Percentiles rank a stretch among this genome's conserved stretches.
Conservation (phyloP, 768 basidiomycete genomes). For the Lepiota subincarnata region DNA sequence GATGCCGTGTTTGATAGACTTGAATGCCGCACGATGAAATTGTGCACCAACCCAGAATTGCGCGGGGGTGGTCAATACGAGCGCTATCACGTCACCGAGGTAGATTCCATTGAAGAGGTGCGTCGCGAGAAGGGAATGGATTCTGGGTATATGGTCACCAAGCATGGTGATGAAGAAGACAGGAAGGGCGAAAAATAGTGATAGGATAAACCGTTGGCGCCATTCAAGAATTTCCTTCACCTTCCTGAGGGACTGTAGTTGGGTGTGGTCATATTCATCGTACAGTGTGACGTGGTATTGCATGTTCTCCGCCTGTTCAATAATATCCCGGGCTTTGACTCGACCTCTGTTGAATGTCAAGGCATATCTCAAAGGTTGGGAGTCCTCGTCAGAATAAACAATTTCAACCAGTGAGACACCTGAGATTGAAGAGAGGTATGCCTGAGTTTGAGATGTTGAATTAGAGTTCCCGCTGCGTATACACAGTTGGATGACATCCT, state of each 20-base stretch:
- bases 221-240: slow-evolving; percentile 92
- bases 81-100: slow-evolving; percentile 76
- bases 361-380: slow-evolving; percentile 34
- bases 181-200: slow-evolving; percentile 77
- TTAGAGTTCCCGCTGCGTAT: slow-evolving; percentile 92
- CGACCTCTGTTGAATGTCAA: slow-evolving; percentile 70
- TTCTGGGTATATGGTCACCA: slow-evolving; percentile 58
- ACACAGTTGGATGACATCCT: slow-evolving; percentile 68
- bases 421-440: slow-evolving; percentile 60
- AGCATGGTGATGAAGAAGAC: slow-evolving; percentile 93
- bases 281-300: slow-evolving; percentile 88
- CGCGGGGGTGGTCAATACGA: slow-evolving; percentile 81
- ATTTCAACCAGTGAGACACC: slow-evolving; percentile 72
- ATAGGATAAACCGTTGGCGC: slow-evolving; percentile 72
- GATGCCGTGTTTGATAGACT: slow-evolving; percentile 81
- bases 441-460: slow-evolving; percentile 71
- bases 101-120: slow-evolving; percentile 65
- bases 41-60: slow-evolving; percentile 88
- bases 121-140: slow-evolving; percentile 49
- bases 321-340: slow-evolving; percentile 78
- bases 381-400: slow-evolving; percentile 67
- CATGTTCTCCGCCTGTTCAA: slow-evolving; percentile 81
- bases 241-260: slow-evolving; percentile 79
- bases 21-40: slow-evolving; percentile 89
- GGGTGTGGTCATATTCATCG: slow-evolving; percentile 76